Evolutionary conservation across 2,329 filamentous ascomycete species (phyloP).

Genomic region (Elsinoe australis): DNA sequence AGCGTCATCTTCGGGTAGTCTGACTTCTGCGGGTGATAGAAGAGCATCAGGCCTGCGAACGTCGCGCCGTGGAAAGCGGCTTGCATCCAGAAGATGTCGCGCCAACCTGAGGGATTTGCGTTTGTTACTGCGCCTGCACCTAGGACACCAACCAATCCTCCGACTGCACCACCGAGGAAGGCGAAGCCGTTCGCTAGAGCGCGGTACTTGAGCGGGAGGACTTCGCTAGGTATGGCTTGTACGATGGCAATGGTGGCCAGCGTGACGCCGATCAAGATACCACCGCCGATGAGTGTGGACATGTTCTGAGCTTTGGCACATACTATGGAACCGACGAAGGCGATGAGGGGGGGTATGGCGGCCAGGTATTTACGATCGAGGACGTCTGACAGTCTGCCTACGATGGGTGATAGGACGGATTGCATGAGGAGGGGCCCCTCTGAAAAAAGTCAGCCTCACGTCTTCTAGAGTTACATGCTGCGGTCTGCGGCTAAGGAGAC

Average conservation of each 20-base stretch:
- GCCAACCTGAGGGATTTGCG: slow-evolving; percentile 42
- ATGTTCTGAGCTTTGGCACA: slow-evolving; percentile 50
- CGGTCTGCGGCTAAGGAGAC: slow-evolving; percentile 25
- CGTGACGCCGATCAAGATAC: slow-evolving; percentile 49
- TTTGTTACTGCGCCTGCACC: slow-evolving; percentile 49
- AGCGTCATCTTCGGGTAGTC: slow-evolving; percentile 16
- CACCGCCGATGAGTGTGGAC: slow-evolving; percentile 51
- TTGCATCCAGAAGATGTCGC: slow-evolving; percentile 54
- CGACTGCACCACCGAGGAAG: slow-evolving; percentile 45
- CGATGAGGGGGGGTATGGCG: slow-evolving; percentile 45
- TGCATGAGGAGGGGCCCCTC: slow-evolving; percentile 52
- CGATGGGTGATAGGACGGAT: slow-evolving; percentile 48
- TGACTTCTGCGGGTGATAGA: slow-evolving; percentile 39
- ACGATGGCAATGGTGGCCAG: slow-evolving; percentile 50
- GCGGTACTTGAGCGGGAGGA: slow-evolving; percentile 51
- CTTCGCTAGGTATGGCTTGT: slow-evolving; percentile 50
- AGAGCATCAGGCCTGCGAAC: slow-evolving; percentile 41
- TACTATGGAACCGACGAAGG: slow-evolving; percentile 47
- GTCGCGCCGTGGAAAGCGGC: slow-evolving; percentile 47
- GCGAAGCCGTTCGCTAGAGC: slow-evolving; percentile 49
- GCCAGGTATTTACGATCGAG: slow-evolving; percentile 49
- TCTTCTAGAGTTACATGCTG: too few relatives aligned
- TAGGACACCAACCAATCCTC: slow-evolving; percentile 44
- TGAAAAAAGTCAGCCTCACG: slow-evolving; percentile 5
- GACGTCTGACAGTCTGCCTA: slow-evolving; percentile 51